Conservation (phyloP, 495 filamentous ascomycete species). For the Hypoxylon cercidicola region DNA sequence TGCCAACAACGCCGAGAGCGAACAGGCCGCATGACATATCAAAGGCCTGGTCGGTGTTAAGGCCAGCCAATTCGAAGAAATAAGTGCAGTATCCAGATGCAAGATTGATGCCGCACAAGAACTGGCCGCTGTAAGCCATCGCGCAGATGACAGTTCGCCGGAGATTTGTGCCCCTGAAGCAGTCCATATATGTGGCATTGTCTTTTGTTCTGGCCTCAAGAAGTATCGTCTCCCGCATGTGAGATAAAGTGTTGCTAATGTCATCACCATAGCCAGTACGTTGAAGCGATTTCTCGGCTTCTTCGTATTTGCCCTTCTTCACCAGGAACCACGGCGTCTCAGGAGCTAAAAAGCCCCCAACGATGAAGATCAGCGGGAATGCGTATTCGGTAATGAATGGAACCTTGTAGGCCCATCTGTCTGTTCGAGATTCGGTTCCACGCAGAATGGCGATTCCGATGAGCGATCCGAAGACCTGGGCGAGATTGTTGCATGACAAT, state of each 20-base stretch:
- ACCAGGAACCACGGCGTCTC: constrained; percentile 59
- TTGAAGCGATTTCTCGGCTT: constrained; percentile 52
- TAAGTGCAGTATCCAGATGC: constrained; percentile 70
- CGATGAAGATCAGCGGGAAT: no score
- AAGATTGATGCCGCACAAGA: constrained; percentile 47
- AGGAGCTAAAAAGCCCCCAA: constrained; percentile 49
- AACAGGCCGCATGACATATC: constrained; percentile 28
- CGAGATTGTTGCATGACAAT: no score
- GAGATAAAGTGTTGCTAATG: constrained; percentile 20
- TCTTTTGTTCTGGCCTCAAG: constrained; percentile 65
- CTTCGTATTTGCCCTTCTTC: constrained; percentile 59
- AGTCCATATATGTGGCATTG: constrained; percentile 65
- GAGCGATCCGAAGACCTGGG: no score
- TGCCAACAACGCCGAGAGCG: constrained; percentile 53
- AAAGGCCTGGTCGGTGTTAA: constrained; percentile 60
- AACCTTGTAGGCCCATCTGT: no score
- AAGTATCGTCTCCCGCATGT: constrained; percentile 58
- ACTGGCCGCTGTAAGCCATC: constrained; percentile 69
- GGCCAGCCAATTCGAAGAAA: constrained; percentile 70
- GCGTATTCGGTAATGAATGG: no score
- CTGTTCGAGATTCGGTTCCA: no score
- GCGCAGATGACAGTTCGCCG: constrained; percentile 70
- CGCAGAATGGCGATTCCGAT: no score
- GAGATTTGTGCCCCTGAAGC: constrained; percentile 68
- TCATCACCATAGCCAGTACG: constrained; percentile 70